Evolutionary conservation across 2,329 filamentous ascomycete species (phyloP), one percentile per base, ranked within the genome.

Genomic region (Coleophoma cylindrospora): DNA sequence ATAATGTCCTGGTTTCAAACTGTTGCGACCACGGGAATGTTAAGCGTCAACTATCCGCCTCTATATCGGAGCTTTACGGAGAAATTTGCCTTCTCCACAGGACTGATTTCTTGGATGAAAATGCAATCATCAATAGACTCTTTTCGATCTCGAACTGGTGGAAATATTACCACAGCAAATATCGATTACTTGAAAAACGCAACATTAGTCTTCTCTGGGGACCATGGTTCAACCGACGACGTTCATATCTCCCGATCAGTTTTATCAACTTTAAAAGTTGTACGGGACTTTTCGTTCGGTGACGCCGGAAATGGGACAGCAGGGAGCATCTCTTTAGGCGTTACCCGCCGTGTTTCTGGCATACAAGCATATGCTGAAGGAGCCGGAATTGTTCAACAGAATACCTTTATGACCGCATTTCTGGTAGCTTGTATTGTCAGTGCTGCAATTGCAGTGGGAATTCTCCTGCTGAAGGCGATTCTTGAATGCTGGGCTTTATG

Each of bases 351-450:
- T 4, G 87, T 94, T 40, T 76, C 80, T 46, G 88, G 89, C 47
- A 86, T 96, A 60, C 79, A 90, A 66, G 87, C 80, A 32, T 94
- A 86, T 62, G 85, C 84, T 15, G 83, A 95, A 64, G 77, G 90
- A 64, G 78, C 95, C 50, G 81, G 80, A 41, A 89, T 96, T 47
- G 91, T 91, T 14, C 81, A 86, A 57, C 83, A 87, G 45, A 94
- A 95, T 71, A 89, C 89, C 2, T 96, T 96, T 73, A 95, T 96
- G 90, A 96, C 89, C 0, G 83, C 95, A 3, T 77, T 96, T 2
- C 75, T 96, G 50, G 73, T 95, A 52, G 91, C 95, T 54, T 87
- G 89, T 54, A 91, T 95, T 55, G 76, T 92, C 48, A 80, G 96
- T 54, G 90, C 83, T 3, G 79, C 80, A 34, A 91, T 96, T 55